Base-by-base conservation (phyloP, 768 basidiomycete species). In the Trametes sanguinea region DNA sequence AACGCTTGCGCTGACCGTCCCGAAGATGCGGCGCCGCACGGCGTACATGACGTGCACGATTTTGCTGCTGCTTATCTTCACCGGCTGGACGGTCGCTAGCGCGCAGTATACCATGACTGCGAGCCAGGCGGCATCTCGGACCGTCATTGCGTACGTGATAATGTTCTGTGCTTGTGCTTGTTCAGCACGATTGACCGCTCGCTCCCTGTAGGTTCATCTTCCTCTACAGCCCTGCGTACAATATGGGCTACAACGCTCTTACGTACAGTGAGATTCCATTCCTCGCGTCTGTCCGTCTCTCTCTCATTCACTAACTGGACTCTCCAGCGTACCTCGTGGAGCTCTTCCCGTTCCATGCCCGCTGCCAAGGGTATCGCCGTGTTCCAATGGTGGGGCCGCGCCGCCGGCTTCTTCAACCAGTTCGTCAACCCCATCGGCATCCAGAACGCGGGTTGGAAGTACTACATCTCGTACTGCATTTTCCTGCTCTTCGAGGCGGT, bases 381-480 rank as follows among this genome's bases (percentile, higher is more conserved):
- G 14, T 87, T 84, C 76, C 84, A 87, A 64, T 83, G 79, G 77
- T 84, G 81, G 71, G 75, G 79, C 47, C 81, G 85, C 11, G 71
- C 77, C 32, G 83, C 83, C 6, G 76, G 81, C 6, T 85, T 84
- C 75, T 84, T 87, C 78, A 87, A 87, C 68, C 84, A 84, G 65
- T 87, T 85, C 70, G 83, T 86, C 56, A 86, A 86, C 70, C 85
- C 85, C 6, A 85, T 85, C 64, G 84, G 84, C n/a, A 81, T 85
- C 60, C 75, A 73, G 32, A 80, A 83, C 54, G 76, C 81, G 37
- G 81, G 82, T 2, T 86, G 84, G 84, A 82, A 82, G 64, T 85
- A 78, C 71, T 85, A 84, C 67, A 80, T 83, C 73, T 81, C 79
- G 58, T 85, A 85, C 65, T 78, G 77, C 70, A 69, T 83, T 33